phyloP scores from a whole-genome alignment of 495 filamentous ascomycete genomes.

The Podospora tetraspora region DNA sequence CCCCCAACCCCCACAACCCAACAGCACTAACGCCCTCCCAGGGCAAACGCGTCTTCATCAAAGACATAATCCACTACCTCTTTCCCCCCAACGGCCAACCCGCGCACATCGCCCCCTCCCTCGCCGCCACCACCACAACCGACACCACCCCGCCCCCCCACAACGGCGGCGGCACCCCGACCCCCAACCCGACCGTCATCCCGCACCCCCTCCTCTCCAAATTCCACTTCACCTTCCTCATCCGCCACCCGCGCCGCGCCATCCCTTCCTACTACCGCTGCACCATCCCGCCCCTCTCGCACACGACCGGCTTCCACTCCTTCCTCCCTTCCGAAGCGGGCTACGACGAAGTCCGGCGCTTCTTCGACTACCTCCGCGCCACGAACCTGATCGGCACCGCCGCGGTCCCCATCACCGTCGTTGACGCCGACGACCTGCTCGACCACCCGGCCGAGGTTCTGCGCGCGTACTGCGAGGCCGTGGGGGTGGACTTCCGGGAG shows the following conservation, averaged over 20 bases:
- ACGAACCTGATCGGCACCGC: conserved; percentile 58
- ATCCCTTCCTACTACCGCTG: conserved; percentile 94
- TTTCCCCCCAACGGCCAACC: conserved; percentile 64
- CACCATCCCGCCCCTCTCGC: conserved; percentile 80
- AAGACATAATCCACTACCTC: conserved; percentile 91
- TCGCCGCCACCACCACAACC: conserved; percentile 59
- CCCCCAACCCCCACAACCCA: neutral
- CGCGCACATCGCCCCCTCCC: conserved; percentile 68
- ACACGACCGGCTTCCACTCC: conserved; percentile 75
- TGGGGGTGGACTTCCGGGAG: conserved; percentile 64
- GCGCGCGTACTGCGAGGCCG: conserved; percentile 68
- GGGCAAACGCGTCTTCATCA: conserved; percentile 91
- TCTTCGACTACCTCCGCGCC: conserved; percentile 74
- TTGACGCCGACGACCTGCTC: conserved; percentile 92
- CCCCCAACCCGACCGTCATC: conserved; percentile 62
- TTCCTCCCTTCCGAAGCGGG: conserved; percentile 86
- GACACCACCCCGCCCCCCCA: conserved; percentile 36
- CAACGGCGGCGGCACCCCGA: conserved; percentile 13
- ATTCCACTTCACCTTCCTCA: conserved; percentile 96
- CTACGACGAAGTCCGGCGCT: conserved; percentile 74
- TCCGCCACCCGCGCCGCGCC: conserved; percentile 81
- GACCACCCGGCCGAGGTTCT: conserved; percentile 71
- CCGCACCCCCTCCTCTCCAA: conserved; percentile 59
- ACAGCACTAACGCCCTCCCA: conserved; percentile 20
- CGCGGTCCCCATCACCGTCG: conserved; percentile 67